Evolutionary conservation across 768 basidiomycete species (phyloP), one percentile per base, ranked within the genome.

Genomic region (Mrakia hoshinonis): DNA sequence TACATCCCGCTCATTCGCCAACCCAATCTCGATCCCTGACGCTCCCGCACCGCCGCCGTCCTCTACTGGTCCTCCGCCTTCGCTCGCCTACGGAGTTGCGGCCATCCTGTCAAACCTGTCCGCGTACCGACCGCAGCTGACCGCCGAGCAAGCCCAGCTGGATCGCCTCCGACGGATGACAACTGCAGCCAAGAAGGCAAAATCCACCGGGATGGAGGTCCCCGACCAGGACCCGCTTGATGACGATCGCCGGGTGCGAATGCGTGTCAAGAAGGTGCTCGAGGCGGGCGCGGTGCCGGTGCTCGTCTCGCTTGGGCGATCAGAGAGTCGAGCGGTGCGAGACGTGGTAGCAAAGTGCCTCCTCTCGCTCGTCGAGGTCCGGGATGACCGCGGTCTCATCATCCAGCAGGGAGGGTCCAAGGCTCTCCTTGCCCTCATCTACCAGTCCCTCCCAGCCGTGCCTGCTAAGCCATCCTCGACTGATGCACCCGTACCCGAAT

Each of bases 131-230:
- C 87, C 88, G 10, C 85, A 83, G 15, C 81, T 92, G 26, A 88
- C 84, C 10, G 86, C 89, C 65, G 92, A 96, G 78, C 87, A 95
- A 76, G 82, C 83, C 38, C 92, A 96, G 76, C 84, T 95, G 5
- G 86, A 87, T 67, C 90, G 87, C 77, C 82, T 97, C 48, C 85
- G 85, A 74, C 83, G 82, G 62, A 90, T 97, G 88, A 85, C 92
- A 3, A 82, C 82, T 60, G 75, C 81, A 61, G 60, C 76, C 24
- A 73, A 70, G 34, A 70, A 75, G 20, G 64, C 73, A n/a, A 68
- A 67, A 11, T 74, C 74, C 24, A 58, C 68, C 48, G 70, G 29
- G 10, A 20, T 69, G 66, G 43, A 38, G 61, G 68, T 69, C 58
- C 54, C 54, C 72, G 80, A 72, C 74, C 79, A 73, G 34, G 78